Base-by-base conservation (phyloP, 2,329 filamentous ascomycete species). In the Ophiostoma perfectum region DNA sequence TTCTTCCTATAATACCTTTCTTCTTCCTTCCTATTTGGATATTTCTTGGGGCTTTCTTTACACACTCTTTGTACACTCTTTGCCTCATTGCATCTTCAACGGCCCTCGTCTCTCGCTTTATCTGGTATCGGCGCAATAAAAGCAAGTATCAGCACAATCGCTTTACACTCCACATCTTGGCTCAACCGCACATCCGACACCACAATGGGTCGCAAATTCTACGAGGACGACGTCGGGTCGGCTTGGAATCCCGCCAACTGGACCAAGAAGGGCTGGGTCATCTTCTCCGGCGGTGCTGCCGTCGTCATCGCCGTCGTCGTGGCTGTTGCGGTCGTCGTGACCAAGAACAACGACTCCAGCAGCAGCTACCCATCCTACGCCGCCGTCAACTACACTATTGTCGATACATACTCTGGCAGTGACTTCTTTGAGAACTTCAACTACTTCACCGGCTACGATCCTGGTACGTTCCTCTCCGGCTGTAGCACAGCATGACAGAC, bases 351-450 rank as follows among this genome's bases (percentile, higher is more conserved):
- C 3, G 72, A 75, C 69, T 72, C 72, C 39, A 77, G 79, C 68
- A 75, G 75, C 68, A 75, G 75, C 8, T 85, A 86, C 71, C 83
- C 83, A 11, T 74, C 81, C 71, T 85, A 86, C 73, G 75, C 77
- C 5, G 72, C 75, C 66, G 72, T 86, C 47, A 79, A 78, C 38
- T 86, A 86, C 72, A 76, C 74, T 3, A 74, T 86, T 65, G 74
- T 75, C 42, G 83, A 86, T 67, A 81, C 81, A 66, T 85, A 84
- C 72, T 79, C 78, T 18, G 82, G 82, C 66, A 76, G 80, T 55
- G 74, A 72, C 14, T 86, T 86, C 73, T 86, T 86, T 74, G 82
- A 85, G 72, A 80, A 84, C 47, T 86, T 86, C 73, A 74, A 84
- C 72, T 86, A 86, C 72, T 84, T 79, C 70, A 78, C 76, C 16